A percentile compares a stretch with the other conserved stretches of the same genome.
These are phyloP conservation scores for Fusarium sp. DNA, from an alignment of 2,329 filamentous ascomycete species.

Conservation along the genomic window DNA sequence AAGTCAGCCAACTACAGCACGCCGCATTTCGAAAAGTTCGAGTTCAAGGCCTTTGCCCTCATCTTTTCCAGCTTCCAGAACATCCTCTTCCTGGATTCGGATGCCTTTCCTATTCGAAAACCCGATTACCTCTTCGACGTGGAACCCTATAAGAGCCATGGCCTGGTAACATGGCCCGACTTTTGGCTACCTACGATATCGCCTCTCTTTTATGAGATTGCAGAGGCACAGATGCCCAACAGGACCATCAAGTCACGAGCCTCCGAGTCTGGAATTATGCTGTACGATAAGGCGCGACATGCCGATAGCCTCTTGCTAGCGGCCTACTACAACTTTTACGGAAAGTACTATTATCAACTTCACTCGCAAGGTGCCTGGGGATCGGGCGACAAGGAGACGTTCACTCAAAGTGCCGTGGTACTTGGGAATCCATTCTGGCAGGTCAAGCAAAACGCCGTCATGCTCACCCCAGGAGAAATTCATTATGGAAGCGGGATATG, in stretches of 20 bases:
- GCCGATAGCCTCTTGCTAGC: slow-evolving; percentile 40
- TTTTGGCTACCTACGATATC: slow-evolving; percentile 44
- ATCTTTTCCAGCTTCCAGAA: slow-evolving; percentile 42
- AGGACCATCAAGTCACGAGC: slow-evolving; percentile 32
- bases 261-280: slow-evolving; percentile 40
- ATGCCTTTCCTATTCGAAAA: slow-evolving; percentile 38
- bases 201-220: slow-evolving; percentile 38
- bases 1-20: background rate
- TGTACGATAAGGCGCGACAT: slow-evolving; percentile 35
- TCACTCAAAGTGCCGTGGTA: slow-evolving; percentile 35
- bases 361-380: slow-evolving; percentile 44
- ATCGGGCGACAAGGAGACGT: slow-evolving; percentile 42
- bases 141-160: slow-evolving; percentile 34
- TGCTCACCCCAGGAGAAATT: slow-evolving; percentile 23
- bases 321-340: slow-evolving; percentile 42
- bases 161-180: slow-evolving; percentile 42
- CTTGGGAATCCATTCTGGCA: slow-evolving; percentile 38
- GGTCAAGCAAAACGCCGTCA: slow-evolving; percentile 20
- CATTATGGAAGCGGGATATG: slow-evolving; percentile 43
- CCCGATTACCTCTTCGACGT: slow-evolving; percentile 32
- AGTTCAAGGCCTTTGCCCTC: slow-evolving; percentile 39
- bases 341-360: slow-evolving; percentile 40
- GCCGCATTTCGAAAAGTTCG: slow-evolving; percentile 29
- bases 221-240: slow-evolving; percentile 23
- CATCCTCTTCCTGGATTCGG: slow-evolving; percentile 38